Base-by-base conservation (phyloP, 805 yeast species). In the Saccharomycopsis olivae region DNA sequence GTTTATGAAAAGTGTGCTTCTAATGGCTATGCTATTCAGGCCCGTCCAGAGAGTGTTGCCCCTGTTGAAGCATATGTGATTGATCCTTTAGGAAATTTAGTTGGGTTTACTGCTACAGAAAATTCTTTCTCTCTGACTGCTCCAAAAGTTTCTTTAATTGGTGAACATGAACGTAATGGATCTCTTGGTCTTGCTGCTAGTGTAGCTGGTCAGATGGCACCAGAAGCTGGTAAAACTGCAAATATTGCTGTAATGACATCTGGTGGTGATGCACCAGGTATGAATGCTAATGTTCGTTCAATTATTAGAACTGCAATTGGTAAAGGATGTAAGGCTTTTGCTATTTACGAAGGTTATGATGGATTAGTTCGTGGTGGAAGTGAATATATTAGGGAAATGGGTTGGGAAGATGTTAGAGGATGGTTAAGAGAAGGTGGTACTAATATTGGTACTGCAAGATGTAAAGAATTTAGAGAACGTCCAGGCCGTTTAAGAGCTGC, bases 241-340 rank as follows among this genome's bases (percentile, higher is more conserved):
- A 65, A 77, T 57, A 75, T 79, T 44, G 88, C 78, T 1, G 82
- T 79, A 13, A 78, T 79, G 85, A 79, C 87, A 1, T 77, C 85
- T 1, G 88, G 88, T 44, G 88, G 88, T 51, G 88, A 79, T 53
- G 78, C 86, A 21, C 88, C 82, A 6, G 88, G 88, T 48, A 79
- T 79, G 88, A 77, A 78, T 54, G 78, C 86, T 3, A 77, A 75
- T 27, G 87, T 79, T 18, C 61, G 87, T 46, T 84, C 86, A 3
- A 80, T 79, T 34, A 77, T 79, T 3, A 61, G 88, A 43, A 69
- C 85, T 0, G 75, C 79, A n/a, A 71, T 79, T 44, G 69, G 61
- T 57, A 65, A 64, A 40, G 81, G 77, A 2, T 79, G 86, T 54
- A 73, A 71, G 51, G 76, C 77, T 1, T 79, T 64, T 55, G 86